phyloP scores from a whole-genome alignment of 352 stramenopile species.

The Phytophthora hybrid region DNA sequence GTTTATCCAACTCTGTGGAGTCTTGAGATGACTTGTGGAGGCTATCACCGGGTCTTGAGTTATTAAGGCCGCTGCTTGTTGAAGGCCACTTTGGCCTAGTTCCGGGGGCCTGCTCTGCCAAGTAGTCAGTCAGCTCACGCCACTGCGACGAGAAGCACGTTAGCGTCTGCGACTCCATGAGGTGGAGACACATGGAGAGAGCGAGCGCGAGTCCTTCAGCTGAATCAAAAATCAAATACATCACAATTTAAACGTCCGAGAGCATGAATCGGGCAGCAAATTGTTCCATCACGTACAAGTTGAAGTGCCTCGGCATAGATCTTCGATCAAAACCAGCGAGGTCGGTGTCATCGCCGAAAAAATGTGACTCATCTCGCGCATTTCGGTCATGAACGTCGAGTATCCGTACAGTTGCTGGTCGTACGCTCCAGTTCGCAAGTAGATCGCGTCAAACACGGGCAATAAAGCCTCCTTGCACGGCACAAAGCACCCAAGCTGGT shows the following conservation, averaged over 20 bases:
- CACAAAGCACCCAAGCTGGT: conserved; percentile 74
- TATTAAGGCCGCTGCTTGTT: background rate
- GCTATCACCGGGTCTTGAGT: background rate
- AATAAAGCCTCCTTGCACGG: conserved; percentile 50
- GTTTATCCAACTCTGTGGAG: conserved; percentile 30
- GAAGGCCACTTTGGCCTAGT: background rate
- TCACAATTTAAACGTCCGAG: background rate
- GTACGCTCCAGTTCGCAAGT: conserved; percentile 49
- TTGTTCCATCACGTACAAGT: conserved; percentile 27
- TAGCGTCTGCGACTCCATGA: conserved; percentile 35
- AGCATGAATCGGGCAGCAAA: background rate
- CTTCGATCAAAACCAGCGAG: conserved; percentile 62
- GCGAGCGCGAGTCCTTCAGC: conserved; percentile 47
- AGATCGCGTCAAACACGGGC: conserved; percentile 54
- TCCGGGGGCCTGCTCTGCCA: conserved; percentile 9
- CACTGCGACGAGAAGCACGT: conserved; percentile 48
- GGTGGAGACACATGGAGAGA: conserved; percentile 41
- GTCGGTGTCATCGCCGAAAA: conserved; percentile 36
- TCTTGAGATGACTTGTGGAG: background rate
- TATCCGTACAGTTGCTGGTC: conserved; percentile 57
- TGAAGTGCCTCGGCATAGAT: conserved; percentile 59
- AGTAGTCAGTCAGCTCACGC: conserved; percentile 35
- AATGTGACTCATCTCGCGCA: conserved; percentile 56
- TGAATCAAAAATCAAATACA: conserved; percentile 6
- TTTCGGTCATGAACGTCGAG: conserved; percentile 68